Evolutionary conservation across 2,329 filamentous ascomycete species (phyloP), one percentile per base, ranked within the genome.

Genomic region (Stagonosporopsis vannaccii): DNA sequence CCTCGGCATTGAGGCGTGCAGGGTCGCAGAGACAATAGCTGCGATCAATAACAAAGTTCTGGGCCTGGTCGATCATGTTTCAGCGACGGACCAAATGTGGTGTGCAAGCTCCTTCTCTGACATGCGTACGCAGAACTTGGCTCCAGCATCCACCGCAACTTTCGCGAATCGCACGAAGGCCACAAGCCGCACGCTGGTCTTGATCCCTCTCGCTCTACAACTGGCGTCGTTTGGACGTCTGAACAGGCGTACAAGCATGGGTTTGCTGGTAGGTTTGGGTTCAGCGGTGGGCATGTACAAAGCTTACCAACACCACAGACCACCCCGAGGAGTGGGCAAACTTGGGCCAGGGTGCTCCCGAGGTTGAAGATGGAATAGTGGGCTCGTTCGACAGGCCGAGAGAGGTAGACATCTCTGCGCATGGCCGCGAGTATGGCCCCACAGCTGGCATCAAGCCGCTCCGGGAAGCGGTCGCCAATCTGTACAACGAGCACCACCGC

Each of bases 401-500:
- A 46, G 84, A 82, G 39, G 91, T 97, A 67, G 87, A 95, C 66
- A 85, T 97, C 69, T 88, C 85, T 65, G 85, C 91, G 69, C 87
- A 87, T 60, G 89, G 90, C 36, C 84, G 93, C 72, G 94, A 98
- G 78, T 98, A 98, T 77, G 81, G 92, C 33, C 94, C 94, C 26
- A 97, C 93, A 5, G 92, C 94, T 35, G 94, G 94, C 70, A 98
- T 97, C 82, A 94, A 92, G 80, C 88, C 91, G 23, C 82, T 98
- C 63, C 85, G 94, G 66, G 90, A 92, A 71, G 94, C 94, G 17
- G 92, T 98, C 40, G 94, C 94, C 55, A 87, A 88, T 57, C 84
- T 98, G 60, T 98, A 98, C 84, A 98, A 98, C 72, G 90, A 89
- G 75, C 90, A 94, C 77, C 94, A 97, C 71, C 88, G 94, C 62